These are phyloP conservation scores for Termitomyces sp. DNA, from an alignment of 768 basidiomycete species.

Conservation along the genomic window DNA sequence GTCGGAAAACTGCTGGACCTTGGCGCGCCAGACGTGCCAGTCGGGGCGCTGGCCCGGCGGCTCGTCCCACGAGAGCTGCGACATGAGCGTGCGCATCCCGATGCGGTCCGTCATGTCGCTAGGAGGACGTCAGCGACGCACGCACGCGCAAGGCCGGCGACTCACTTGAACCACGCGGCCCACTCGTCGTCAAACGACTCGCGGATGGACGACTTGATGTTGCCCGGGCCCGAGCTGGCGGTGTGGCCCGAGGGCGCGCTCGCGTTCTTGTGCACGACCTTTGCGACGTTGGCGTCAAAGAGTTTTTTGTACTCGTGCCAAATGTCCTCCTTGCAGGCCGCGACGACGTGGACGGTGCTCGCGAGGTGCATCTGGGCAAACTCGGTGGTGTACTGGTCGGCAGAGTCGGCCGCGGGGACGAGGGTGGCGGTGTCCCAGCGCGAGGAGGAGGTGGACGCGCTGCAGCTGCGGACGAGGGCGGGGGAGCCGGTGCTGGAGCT, in stretches of 20 bases:
- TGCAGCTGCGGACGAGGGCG: neutral
- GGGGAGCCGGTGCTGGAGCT: neutral
- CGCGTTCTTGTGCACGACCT: slow-evolving; percentile 1
- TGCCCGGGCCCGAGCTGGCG: slow-evolving; percentile 1
- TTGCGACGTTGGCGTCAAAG: slow-evolving; percentile 22
- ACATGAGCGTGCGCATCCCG: slow-evolving; percentile 46
- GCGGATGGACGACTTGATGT: slow-evolving; percentile 25
- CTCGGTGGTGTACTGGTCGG: slow-evolving; percentile 16
- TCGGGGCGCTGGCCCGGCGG: slow-evolving; percentile 44
- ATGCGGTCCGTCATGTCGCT: slow-evolving; percentile 79
- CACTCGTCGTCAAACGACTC: slow-evolving; percentile 65
- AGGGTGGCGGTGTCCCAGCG: neutral
- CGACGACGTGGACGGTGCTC: slow-evolving; percentile 48
- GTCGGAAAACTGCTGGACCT: slow-evolving; percentile 14
- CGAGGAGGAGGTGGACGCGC: neutral
- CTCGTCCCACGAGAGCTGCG: slow-evolving; percentile 47
- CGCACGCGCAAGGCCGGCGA: neutral
- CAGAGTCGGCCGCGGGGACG: neutral
- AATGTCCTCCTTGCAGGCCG: slow-evolving; percentile 65
- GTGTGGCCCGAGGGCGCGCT: neutral
- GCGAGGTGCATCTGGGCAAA: slow-evolving; percentile 66
- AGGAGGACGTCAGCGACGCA: slow-evolving; percentile 3
- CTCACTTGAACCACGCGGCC: slow-evolving; percentile 68
- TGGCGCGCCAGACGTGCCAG: slow-evolving; percentile 49
- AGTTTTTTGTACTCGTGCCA: slow-evolving; percentile 57